A percentile compares a stretch with the other conserved stretches of the same genome.
These are phyloP conservation scores for Amylostereum areolatum DNA, from an alignment of 1,284 basidiomycete genomes.

Conservation along the genomic window DNA sequence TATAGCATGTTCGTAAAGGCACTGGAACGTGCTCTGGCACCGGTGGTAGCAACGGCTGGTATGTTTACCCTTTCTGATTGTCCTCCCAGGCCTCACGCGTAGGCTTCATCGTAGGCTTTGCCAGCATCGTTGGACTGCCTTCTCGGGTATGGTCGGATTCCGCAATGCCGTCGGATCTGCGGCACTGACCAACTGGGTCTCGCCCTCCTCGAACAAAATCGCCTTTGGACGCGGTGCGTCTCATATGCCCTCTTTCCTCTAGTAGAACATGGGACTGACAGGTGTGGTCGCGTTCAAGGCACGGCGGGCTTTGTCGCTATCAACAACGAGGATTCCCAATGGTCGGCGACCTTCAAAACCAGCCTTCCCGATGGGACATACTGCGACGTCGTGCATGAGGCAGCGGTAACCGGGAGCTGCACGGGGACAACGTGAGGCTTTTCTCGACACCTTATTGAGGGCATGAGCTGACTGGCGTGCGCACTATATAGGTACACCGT, in stretches of 20 bases:
- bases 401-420: conserved; percentile 33
- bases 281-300: conserved; percentile 24
- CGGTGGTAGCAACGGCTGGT: conserved; percentile 49
- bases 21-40: conserved; percentile 45
- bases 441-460: neutral
- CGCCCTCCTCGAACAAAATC: conserved; percentile 49
- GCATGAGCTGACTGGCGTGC: neutral
- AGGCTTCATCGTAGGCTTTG: conserved; percentile 31
- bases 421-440: conserved; percentile 41
- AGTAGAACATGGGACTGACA: neutral
- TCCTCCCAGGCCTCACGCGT: neutral
- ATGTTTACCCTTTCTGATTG: conserved; percentile 3
- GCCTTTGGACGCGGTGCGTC: conserved; percentile 54
- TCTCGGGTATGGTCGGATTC: conserved; percentile 61
- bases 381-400: conserved; percentile 56
- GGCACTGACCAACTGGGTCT: conserved; percentile 48
- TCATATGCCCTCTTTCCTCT: neutral
- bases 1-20: conserved; percentile 23
- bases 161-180: conserved; percentile 48
- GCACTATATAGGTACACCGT: conserved; percentile 1
- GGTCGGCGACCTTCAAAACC: conserved; percentile 49
- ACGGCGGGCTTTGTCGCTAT: conserved; percentile 54
- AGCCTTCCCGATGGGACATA: conserved; percentile 50
- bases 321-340: conserved; percentile 51
- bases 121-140: conserved; percentile 56